Percentiles rank a stretch among this genome's conserved stretches.
Conservation (phyloP, 2,329 filamentous ascomycete genomes). For the Penicillium polonicum region DNA sequence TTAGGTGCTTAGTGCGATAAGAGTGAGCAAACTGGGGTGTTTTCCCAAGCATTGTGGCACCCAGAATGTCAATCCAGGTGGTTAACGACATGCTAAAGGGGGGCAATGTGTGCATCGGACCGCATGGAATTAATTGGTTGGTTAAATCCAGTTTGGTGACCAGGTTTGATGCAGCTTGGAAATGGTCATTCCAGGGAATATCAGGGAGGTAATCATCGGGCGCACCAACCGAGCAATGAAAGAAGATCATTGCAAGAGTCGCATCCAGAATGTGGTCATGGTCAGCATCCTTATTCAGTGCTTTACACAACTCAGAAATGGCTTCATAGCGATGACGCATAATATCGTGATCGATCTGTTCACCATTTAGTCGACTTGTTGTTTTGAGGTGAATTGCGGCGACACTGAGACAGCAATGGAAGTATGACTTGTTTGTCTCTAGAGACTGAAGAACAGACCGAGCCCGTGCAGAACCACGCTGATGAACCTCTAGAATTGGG, state of each 20-base stretch:
- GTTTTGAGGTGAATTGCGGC: conserved; percentile 90
- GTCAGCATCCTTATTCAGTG: conserved; percentile 74
- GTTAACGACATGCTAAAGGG: conserved; percentile 91
- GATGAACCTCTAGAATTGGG: conserved; percentile 85
- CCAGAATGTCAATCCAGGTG: conserved; percentile 95
- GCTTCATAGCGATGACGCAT: conserved; percentile 89
- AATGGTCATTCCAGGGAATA: conserved; percentile 96
- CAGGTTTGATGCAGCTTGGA: conserved; percentile 80
- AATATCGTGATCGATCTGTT: conserved; percentile 85
- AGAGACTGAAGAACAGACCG: conserved; percentile 84
- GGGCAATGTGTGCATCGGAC: conserved; percentile 61
- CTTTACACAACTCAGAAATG: conserved; percentile 74
- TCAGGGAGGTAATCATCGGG: conserved; percentile 82
- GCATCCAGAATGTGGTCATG: conserved; percentile 89
- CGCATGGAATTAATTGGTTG: conserved; percentile 61
- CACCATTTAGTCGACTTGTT: conserved; percentile 61
- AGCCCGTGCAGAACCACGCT: conserved; percentile 75
- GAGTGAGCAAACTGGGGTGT: conserved; percentile 87
- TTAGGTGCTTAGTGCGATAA: conserved; percentile 90
- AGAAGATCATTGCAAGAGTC: conserved; percentile 91
- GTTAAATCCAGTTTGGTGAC: conserved; percentile 83
- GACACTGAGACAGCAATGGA: conserved; percentile 93
- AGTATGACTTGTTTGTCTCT: conserved; percentile 86
- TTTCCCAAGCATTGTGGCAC: conserved; percentile 83
- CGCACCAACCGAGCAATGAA: conserved; percentile 87